Evolutionary conservation across 345 rosid genomes (phyloP).

Genomic region (Bruguiera sexangula): DNA sequence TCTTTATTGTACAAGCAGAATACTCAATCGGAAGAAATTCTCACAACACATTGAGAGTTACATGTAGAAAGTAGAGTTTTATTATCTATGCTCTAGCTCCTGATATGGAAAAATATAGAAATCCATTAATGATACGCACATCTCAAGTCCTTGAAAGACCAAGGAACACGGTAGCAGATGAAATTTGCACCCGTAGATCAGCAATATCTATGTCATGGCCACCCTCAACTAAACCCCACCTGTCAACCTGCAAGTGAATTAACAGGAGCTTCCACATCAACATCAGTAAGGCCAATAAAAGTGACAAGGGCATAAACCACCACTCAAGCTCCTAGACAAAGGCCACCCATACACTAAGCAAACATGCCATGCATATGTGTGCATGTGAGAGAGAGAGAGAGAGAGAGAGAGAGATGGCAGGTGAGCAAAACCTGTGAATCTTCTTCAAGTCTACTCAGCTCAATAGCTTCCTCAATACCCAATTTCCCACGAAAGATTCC

Average conservation of each 20-base stretch:
- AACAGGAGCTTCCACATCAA: constrained; percentile 1
- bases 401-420: not conserved
- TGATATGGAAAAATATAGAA: not conserved
- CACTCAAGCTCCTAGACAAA: not conserved
- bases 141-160: constrained; percentile 54
- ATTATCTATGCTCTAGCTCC: not conserved
- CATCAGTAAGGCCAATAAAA: constrained; percentile 5
- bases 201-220: constrained; percentile 94
- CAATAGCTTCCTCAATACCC: constrained; percentile 81
- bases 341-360: not conserved
- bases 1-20: not conserved
- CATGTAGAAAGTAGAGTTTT: not conserved
- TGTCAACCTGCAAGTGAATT: constrained; percentile 56
- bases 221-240: constrained; percentile 97
- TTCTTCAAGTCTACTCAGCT: constrained; percentile 92
- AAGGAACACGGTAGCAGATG: constrained; percentile 83
- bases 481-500: constrained; percentile 65
- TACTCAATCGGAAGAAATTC: not conserved
- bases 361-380: not conserved
- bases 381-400: not conserved
- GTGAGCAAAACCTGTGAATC: constrained; percentile 64
- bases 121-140: not conserved
- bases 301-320: not conserved
- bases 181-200: constrained; percentile 84
- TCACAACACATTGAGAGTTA: not conserved